Percentiles rank a stretch among this genome's conserved stretches.
phyloP scores from a whole-genome alignment of 768 basidiomycete species.

The Trametes cubensis region DNA sequence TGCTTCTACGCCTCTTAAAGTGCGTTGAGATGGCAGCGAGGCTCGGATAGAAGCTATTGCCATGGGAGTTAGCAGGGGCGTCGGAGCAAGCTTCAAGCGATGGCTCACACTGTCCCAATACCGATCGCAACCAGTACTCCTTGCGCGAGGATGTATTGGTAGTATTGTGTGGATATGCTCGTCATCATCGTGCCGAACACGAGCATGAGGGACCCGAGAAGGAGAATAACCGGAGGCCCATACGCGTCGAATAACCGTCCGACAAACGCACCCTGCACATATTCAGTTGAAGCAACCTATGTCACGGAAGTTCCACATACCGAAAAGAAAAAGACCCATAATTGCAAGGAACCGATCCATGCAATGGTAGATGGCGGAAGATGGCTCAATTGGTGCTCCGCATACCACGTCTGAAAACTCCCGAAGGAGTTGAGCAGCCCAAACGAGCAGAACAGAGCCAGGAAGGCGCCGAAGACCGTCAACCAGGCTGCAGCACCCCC shows the following conservation, averaged over 20 bases:
- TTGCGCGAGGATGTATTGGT: constrained; percentile 63
- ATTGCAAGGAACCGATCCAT: constrained; percentile 69
- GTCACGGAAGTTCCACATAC: constrained; percentile 40
- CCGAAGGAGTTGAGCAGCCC: constrained; percentile 76
- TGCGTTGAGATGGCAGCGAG: constrained; percentile 67
- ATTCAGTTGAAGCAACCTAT: neutral
- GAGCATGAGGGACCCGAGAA: constrained; percentile 50
- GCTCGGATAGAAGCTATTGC: constrained; percentile 65
- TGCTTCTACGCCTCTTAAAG: constrained; percentile 64
- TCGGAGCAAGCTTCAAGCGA: neutral
- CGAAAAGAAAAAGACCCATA: constrained; percentile 72
- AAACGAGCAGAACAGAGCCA: constrained; percentile 70
- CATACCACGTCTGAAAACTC: constrained; percentile 71
- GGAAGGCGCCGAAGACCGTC: constrained; percentile 63
- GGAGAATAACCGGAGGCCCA: constrained; percentile 58
- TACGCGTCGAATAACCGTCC: constrained; percentile 63
- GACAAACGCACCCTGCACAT: constrained; percentile 57
- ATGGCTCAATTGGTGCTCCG: constrained; percentile 55
- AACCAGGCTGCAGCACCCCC: constrained; percentile 44
- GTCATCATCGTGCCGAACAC: constrained; percentile 58
- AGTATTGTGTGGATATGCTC: constrained; percentile 57
- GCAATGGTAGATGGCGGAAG: constrained; percentile 59
- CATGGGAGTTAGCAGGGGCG: constrained; percentile 15
- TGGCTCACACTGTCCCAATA: constrained; percentile 61
- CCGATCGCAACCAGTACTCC: constrained; percentile 67